phyloP scores from a whole-genome alignment of 1,284 basidiomycete genomes.

The Meira miltonrushii region DNA sequence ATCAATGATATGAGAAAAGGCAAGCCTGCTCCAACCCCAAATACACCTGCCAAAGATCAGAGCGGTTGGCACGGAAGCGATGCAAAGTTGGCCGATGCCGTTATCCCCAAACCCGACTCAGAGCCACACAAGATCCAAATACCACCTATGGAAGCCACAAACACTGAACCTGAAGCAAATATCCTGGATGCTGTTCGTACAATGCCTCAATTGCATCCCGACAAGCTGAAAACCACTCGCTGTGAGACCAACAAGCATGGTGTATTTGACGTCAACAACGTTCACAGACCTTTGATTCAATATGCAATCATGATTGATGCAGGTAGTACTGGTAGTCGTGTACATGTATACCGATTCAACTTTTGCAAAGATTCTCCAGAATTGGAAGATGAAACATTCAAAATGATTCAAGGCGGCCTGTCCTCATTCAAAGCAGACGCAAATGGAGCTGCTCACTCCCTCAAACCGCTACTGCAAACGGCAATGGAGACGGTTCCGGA shows the following conservation, averaged over 20 bases:
- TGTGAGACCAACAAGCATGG: constrained; percentile 23
- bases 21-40: neutral
- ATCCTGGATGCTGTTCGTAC: constrained; percentile 15
- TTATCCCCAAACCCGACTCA: neutral
- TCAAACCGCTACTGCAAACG: constrained; percentile 75
- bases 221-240: constrained; percentile 42
- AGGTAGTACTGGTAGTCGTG: constrained; percentile 90
- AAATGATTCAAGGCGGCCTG: constrained; percentile 74
- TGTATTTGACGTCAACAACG: constrained; percentile 26
- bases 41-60: neutral
- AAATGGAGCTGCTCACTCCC: constrained; percentile 68
- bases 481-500: constrained; percentile 73
- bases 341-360: constrained; percentile 76
- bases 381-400: constrained; percentile 92
- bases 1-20: neutral
- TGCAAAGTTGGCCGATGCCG: neutral
- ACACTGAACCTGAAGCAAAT: neutral
- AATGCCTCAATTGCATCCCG: constrained; percentile 35
- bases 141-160: neutral
- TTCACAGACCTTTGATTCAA: constrained; percentile 57
- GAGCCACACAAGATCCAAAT: constrained; percentile 1
- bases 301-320: constrained; percentile 97
- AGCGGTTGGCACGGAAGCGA: neutral
- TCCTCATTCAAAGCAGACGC: constrained; percentile 63
- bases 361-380: constrained; percentile 58